These are phyloP conservation scores for Colletotrichum filicis DNA, from an alignment of 2,329 filamentous ascomycete genomes.

Conservation along the genomic window DNA sequence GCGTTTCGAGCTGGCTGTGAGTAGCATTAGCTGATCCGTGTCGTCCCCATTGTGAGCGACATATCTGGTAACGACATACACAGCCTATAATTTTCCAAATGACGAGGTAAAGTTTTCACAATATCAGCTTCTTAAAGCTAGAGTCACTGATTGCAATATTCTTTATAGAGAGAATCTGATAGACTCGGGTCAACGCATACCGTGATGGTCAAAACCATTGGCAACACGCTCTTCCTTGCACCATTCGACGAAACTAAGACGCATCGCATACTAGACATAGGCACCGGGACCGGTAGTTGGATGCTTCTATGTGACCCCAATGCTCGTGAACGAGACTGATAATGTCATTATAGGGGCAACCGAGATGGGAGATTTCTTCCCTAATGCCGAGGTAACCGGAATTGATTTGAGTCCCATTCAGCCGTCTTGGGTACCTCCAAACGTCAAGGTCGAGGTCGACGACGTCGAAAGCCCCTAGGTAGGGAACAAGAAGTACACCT, in stretches of 20 bases:
- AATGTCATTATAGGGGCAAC: conserved; percentile 4
- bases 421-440: conserved; percentile 61
- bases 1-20: conserved; percentile 18
- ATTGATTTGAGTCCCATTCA: conserved; percentile 23
- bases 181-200: conserved; percentile 4
- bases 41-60: neutral
- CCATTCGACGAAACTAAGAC: conserved; percentile 9
- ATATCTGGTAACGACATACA: neutral
- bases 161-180: conserved; percentile 4
- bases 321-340: neutral
- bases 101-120: conserved; percentile 39
- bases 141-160: neutral
- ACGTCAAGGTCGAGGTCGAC: conserved; percentile 73
- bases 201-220: conserved; percentile 1
- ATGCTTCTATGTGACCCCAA: neutral
- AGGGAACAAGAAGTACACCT: conserved; percentile 47
- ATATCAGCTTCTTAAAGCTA: too few species aligned
- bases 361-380: neutral
- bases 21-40: neutral
- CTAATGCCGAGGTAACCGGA: conserved; percentile 5
- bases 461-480: conserved; percentile 66
- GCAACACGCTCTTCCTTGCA: conserved; percentile 12
- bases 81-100: conserved; percentile 46
- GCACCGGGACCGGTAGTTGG: conserved; percentile 72
- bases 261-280: conserved; percentile 63